A percentile compares a stretch with the other conserved stretches of the same genome.
phyloP scores from a whole-genome alignment of 768 basidiomycete species.

The Phylloporus arenicola region DNA sequence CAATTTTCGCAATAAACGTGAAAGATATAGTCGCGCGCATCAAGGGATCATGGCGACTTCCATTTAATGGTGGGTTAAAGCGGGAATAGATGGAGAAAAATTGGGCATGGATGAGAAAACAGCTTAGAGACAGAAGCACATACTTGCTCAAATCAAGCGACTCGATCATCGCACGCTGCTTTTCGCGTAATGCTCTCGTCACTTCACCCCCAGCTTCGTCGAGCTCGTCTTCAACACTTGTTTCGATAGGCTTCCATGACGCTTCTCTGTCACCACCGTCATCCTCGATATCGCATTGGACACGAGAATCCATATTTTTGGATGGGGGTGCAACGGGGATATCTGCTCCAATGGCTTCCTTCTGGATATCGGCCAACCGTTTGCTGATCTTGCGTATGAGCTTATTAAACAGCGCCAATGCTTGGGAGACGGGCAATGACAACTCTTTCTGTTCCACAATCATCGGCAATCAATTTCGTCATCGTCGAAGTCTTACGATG shows the following conservation, averaged over 20 bases:
- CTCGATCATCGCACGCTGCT: conserved; percentile 84
- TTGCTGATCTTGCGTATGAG: conserved; percentile 80
- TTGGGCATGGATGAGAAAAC: neutral
- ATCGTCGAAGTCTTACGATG: neutral
- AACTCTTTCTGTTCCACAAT: conserved; percentile 57
- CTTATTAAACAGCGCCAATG: conserved; percentile 88
- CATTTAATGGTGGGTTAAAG: conserved; percentile 1
- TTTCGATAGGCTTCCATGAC: conserved; percentile 42
- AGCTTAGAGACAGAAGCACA: conserved; percentile 30
- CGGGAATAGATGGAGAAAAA: conserved; percentile 4
- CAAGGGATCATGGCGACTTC: neutral
- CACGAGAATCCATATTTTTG: conserved; percentile 16
- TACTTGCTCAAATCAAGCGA: conserved; percentile 84
- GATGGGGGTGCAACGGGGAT: conserved; percentile 42
- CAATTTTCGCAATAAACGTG: neutral
- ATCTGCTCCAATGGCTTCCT: conserved; percentile 63
- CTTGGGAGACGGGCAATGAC: conserved; percentile 78
- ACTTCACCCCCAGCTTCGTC: conserved; percentile 72
- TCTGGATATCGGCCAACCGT: conserved; percentile 70
- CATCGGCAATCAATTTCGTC: neutral
- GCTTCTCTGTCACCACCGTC: conserved; percentile 3
- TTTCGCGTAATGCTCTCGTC: conserved; percentile 48
- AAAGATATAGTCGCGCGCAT: neutral
- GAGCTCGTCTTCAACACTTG: conserved; percentile 59
- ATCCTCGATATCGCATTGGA: conserved; percentile 9